Base-by-base conservation (phyloP, 306 rosid genomes). In the Gynostemma pentaphyllum region DNA sequence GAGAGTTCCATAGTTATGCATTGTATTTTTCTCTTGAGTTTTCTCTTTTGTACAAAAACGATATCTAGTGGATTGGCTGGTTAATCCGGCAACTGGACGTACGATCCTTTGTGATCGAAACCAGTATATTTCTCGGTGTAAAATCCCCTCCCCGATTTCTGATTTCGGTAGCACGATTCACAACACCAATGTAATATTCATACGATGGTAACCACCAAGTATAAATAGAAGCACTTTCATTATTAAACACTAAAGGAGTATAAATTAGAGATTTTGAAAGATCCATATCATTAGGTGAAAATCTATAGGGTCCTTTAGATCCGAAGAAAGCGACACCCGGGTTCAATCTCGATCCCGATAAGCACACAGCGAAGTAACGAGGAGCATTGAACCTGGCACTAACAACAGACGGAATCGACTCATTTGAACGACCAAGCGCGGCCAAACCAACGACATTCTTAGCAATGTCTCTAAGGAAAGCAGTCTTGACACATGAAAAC, bases 151-250 rank as follows among this genome's bases (percentile, higher is more conserved):
- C n/a, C n/a, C n/a, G n/a, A n/a, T n/a, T n/a, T n/a, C n/a, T n/a
- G n/a, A n/a, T n/a, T n/a, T n/a, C n/a, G n/a, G n/a, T n/a, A n/a
- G n/a, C n/a, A n/a, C n/a, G n/a, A n/a, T n/a, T n/a, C n/a, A n/a
- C n/a, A n/a, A n/a, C n/a, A n/a, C 75, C 75, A 0, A 81, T 13
- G 70, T 78, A 81, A 41, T 78, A 78, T 48, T 81, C 83, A 64
- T 81, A 74, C 0, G 83, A 81, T 22, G 82, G 82, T 15, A 72
- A 76, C 42, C 64, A 40, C 27, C 18, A n/a, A 5, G 76, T 65
- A 47, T 74, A 45, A 18, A 76, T 76, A 13, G 86, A 74, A 59
- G 41, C 73, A 0, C 68, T 69, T 1, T 48, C 28, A 0, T 78
- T 80, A 73, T 72, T 81, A 18, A 62, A 12, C 2, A 77, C 6